Evolutionary conservation across 1,139 yeast genomes (phyloP).

Genomic region (Geotrichum reessii): DNA sequence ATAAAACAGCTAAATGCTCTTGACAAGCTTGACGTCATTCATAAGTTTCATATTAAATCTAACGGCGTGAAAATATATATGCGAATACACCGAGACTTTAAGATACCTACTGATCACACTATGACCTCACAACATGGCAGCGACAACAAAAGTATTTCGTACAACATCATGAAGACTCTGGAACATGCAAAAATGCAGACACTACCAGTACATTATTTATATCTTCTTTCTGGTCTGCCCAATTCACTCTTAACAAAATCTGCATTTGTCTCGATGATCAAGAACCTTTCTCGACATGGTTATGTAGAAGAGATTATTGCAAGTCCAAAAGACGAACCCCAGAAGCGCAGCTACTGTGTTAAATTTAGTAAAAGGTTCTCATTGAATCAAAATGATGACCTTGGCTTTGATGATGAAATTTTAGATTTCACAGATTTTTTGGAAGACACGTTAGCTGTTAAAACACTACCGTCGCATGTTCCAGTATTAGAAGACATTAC

Average conservation of each 20-base stretch:
- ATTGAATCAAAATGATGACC: background rate
- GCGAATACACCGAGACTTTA: background rate
- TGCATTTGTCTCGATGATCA: conserved; percentile 2
- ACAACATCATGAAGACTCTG: background rate
- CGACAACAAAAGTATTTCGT: background rate
- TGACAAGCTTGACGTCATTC: conserved; percentile 1
- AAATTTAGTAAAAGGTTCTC: background rate
- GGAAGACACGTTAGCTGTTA: background rate
- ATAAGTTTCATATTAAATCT: conserved; percentile 2
- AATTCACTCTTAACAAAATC: conserved; percentile 5
- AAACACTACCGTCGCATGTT: background rate
- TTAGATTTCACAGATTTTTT: background rate
- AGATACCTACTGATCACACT: background rate
- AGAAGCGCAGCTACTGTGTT: conserved; percentile 4
- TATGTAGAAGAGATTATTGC: background rate
- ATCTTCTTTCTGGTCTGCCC: conserved; percentile 1
- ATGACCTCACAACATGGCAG: background rate
- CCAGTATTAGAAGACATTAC: background rate
- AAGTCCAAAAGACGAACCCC: background rate
- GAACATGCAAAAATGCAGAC: background rate
- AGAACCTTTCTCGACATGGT: background rate
- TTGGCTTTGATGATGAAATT: background rate
- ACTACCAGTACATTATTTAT: background rate
- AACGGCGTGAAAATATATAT: background rate
- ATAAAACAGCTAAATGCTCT: conserved; percentile 11